Evolutionary conservation across 306 rosid genomes (phyloP), one percentile per base, ranked within the genome.

Genomic region (Trifolium fragiferum): DNA sequence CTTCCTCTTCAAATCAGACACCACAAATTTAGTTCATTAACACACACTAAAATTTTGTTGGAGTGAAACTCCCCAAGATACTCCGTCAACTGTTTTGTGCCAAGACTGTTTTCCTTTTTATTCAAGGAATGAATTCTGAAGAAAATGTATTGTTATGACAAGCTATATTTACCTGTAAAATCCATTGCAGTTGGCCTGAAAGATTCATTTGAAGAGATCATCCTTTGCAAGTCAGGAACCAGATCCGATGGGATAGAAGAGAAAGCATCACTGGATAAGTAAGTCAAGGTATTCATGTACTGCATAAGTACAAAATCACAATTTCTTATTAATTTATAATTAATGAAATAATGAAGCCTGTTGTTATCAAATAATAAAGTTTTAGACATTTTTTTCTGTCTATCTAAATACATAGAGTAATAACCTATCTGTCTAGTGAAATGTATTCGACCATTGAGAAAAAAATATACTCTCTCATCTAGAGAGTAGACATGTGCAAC

Each of bases 241-340:
- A 95, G 84, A 76, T 95, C 98, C 19, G 85, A 61, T 21, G 99
- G 98, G 80, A 95, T 85, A 23, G 92, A 76, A 61, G 98, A 89
- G 84, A 95, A 95, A 35, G 96, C 89, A 66, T 89, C 99, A 72
- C 85, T 89, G 76, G 98, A 87, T 86, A 95, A 85, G 90, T 95
- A 95, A 79, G 84, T 95, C 88, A 95, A 80, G 74, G 98, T 92
- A 86, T 95, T 95, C 89, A 76, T 89, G 88, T 87, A 89, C 99
- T 95, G 90, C 90, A 86, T 43, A 80, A 76, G 81, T 70, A 59
- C 75, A 74, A 81, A 54, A 82, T 64, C 68, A 79, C 66, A 64
- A 72, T 43, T 67, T 68, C 50, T 70, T 37, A 81, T 75, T 61
- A 78, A 40, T 64, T 74, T 60, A 72, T 71, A 66, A 51, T 10